A percentile compares a stretch with the other conserved stretches of the same genome.
These are phyloP conservation scores for Crithidia mellificae DNA, from an alignment of 208 protist genomes.

Conservation along the genomic window DNA sequence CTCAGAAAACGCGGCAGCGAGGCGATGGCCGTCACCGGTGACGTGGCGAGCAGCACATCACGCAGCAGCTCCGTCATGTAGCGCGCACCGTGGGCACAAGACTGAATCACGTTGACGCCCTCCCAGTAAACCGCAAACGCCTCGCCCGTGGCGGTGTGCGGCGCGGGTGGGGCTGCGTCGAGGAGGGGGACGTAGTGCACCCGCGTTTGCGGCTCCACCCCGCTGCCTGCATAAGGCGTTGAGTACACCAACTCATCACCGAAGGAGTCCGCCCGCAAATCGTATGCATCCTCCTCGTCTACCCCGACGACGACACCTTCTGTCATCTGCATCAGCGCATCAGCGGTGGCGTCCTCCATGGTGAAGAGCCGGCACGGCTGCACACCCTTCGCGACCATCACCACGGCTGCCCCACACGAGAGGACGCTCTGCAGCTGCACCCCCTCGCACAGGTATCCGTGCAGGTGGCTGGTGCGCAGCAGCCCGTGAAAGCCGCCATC, in stretches of 20 bases:
- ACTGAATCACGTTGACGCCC: constrained; percentile 31
- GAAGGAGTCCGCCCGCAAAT: neutral
- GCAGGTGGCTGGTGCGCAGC: constrained; percentile 13
- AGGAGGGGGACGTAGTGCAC: constrained; percentile 32
- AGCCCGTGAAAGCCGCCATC: constrained; percentile 12
- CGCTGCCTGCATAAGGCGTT: neutral
- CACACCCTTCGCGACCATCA: constrained; percentile 31
- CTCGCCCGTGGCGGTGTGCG: neutral
- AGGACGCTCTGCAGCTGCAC: constrained; percentile 31
- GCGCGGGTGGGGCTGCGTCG: neutral
- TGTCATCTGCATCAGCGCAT: constrained; percentile 24
- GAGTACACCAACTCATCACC: neutral
- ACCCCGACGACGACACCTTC: constrained; percentile 36
- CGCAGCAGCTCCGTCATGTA: constrained; percentile 37
- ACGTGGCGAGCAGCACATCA: constrained; percentile 27
- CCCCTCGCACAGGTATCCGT: constrained; percentile 36
- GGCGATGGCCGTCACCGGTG: constrained; percentile 23
- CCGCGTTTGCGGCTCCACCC: neutral
- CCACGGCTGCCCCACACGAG: constrained; percentile 21
- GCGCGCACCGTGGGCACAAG: constrained; percentile 26
- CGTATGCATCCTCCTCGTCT: constrained; percentile 29
- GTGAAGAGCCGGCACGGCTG: constrained; percentile 36
- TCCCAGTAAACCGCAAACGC: constrained; percentile 37
- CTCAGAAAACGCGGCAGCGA: constrained; percentile 54
- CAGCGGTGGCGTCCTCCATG: constrained; percentile 19